phyloP scores from a whole-genome alignment of 2,329 filamentous ascomycete species.

The Xylaria sp. region DNA sequence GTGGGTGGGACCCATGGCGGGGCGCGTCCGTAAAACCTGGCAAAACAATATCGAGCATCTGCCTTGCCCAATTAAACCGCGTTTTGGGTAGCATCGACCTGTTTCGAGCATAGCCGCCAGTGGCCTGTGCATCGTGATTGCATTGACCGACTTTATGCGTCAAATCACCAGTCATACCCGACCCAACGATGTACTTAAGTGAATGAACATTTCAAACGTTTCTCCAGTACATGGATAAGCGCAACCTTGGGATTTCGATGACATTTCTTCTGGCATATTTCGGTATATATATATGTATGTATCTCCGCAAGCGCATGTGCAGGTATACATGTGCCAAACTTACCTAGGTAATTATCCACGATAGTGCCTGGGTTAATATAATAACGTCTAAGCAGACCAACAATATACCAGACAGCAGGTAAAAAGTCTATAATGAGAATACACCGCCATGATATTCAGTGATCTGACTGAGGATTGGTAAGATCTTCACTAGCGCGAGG shows the following conservation, averaged over 20 bases:
- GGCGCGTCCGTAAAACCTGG: constrained; percentile 34
- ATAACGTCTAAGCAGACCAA: background rate
- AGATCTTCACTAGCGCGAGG: background rate
- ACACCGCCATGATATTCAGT: too few species aligned
- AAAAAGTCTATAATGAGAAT: too few species aligned
- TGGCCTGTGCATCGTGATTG: constrained; percentile 42
- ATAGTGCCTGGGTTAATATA: too few species aligned
- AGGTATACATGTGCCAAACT: too few species aligned
- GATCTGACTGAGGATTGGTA: background rate
- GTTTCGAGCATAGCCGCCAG: constrained; percentile 38
- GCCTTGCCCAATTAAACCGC: constrained; percentile 21
- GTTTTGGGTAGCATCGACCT: constrained; percentile 14
- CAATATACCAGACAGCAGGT: background rate
- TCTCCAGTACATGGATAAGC: too few species aligned
- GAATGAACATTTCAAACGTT: background rate
- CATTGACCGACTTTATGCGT: constrained; percentile 46
- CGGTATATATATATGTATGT: background rate
- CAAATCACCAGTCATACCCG: constrained; percentile 28
- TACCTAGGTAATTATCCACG: too few species aligned
- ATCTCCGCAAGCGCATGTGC: too few species aligned
- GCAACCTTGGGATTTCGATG: background rate
- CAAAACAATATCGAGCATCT: constrained; percentile 29
- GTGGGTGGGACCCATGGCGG: constrained; percentile 25
- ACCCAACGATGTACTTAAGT: background rate
- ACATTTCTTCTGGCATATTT: background rate